Base-by-base conservation (phyloP, 2,329 filamentous ascomycete species). In the Fonsecaea erecta region DNA sequence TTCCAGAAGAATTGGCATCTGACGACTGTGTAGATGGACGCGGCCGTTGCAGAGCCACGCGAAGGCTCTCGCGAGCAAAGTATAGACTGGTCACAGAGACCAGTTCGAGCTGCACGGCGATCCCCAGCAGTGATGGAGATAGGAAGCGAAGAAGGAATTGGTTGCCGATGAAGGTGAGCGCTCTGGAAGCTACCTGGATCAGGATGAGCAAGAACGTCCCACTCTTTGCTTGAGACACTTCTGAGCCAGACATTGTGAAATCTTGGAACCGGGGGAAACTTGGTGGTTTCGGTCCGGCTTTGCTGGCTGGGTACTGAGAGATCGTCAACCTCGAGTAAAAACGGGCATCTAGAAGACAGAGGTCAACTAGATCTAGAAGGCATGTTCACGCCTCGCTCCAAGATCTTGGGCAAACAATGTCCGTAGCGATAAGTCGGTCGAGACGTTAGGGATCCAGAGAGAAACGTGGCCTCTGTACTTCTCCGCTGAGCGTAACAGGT, bases 81-180 rank as follows among this genome's bases (percentile, higher is more conserved):
- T 96, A 97, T 0, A 99, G 84, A n/a, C 96, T 89, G 0, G 93
- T 92, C 52, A 96, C 90, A 65, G 94, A 93, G 77, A 93, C 97
- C 0, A 98, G 87, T 73, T 99, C 95, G 2, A 99, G 85, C 76
- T 97, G 95, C 0, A 93, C 90, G 1, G 93, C 90, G 4, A 96
- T 83, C 5, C 94, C 95, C 0, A 99, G 85, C 0, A 96, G 84
- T 64, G 90, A 86, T 0, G 95, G 93, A 1, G 93, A 96, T 52
- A 98, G 82, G 75, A 91, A 94, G 37, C 94, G 91, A 7, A 99
- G 85, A 32, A 99, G 86, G 40, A 96, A 77, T 77, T 99, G 94
- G 79, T 98, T 99, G 75, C 95, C 90, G 71, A 90, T 78, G 78
- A 99, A 99, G 26, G 94, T 98, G 69, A 96, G 81, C 61, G 89